Conservation (phyloP, 78 protist genomes). For the Isochrysis galbana region DNA sequence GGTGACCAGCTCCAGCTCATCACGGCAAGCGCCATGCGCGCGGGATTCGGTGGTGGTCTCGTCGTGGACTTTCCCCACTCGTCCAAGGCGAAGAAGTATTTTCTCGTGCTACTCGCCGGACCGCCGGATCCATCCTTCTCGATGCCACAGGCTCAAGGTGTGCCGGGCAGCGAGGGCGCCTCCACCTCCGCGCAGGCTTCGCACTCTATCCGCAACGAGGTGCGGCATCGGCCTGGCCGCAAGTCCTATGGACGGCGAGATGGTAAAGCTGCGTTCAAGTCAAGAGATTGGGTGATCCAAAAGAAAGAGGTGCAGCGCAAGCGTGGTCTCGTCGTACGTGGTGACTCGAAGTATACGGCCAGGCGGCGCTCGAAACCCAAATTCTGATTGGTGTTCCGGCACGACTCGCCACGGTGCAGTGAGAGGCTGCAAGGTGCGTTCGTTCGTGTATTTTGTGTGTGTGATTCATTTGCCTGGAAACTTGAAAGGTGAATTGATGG, state of each 20-base stretch:
- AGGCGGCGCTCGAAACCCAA: not conserved
- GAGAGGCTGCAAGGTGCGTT: no score
- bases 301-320: not conserved
- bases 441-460: no score
- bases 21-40: slow-evolving; percentile 18
- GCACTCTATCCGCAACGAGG: not conserved
- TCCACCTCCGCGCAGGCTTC: no score
- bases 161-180: not conserved
- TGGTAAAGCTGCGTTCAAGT: not conserved
- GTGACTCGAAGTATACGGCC: not conserved
- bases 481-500: no score
- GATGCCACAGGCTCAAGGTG: not conserved
- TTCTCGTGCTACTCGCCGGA: slow-evolving; percentile 3
- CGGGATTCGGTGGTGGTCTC: slow-evolving; percentile 64
- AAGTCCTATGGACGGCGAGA: not conserved
- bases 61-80: slow-evolving; percentile 62
- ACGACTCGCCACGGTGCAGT: no score
- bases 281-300: not conserved
- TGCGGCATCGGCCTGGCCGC: not conserved
- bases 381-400: not conserved
- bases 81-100: slow-evolving; percentile 43
- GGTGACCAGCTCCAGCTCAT: slow-evolving; percentile 42
- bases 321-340: not conserved
- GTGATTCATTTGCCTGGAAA: no score
- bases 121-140: not conserved